Conservation (phyloP, 1,139 yeast species). For the Yamadazyma oceani region DNA sequence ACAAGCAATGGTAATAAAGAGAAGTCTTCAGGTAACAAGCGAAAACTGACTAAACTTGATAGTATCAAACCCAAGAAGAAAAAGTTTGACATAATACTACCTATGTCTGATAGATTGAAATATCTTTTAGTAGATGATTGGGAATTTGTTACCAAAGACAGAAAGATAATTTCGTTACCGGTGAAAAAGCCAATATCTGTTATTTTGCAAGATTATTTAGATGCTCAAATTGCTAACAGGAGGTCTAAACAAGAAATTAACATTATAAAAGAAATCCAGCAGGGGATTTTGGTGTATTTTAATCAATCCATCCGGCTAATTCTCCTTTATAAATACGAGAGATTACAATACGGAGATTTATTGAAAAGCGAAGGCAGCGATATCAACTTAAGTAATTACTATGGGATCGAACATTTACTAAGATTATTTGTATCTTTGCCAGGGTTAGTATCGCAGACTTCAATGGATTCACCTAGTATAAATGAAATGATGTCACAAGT, state of each 20-base stretch:
- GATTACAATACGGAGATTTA: constrained; percentile 72
- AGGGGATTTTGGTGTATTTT: constrained; percentile 76
- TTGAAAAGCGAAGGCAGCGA: constrained; percentile 25
- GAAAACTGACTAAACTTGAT: constrained; percentile 5
- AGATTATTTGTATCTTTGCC: constrained; percentile 78
- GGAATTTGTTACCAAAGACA: constrained; percentile 84
- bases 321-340: constrained; percentile 78
- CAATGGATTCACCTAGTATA: constrained; percentile 80
- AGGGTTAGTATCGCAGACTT: constrained; percentile 71
- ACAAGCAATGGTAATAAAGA: constrained; percentile 9
- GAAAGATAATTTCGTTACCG: constrained; percentile 66
- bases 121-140: constrained; percentile 84
- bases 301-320: constrained; percentile 71
- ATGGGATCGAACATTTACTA: constrained; percentile 78
- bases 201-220: constrained; percentile 50
- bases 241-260: constrained; percentile 37
- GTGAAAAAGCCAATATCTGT: constrained; percentile 48
- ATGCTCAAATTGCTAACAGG: constrained; percentile 30
- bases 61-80: constrained; percentile 12
- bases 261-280: constrained; percentile 62
- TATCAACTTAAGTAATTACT: constrained; percentile 40
- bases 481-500: constrained; percentile 44
- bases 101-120: constrained; percentile 67
- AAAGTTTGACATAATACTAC: constrained; percentile 19
- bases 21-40: constrained; percentile 4